Conservation (phyloP, 2,329 filamentous ascomycete species). For the Westerdykella sp. region DNA sequence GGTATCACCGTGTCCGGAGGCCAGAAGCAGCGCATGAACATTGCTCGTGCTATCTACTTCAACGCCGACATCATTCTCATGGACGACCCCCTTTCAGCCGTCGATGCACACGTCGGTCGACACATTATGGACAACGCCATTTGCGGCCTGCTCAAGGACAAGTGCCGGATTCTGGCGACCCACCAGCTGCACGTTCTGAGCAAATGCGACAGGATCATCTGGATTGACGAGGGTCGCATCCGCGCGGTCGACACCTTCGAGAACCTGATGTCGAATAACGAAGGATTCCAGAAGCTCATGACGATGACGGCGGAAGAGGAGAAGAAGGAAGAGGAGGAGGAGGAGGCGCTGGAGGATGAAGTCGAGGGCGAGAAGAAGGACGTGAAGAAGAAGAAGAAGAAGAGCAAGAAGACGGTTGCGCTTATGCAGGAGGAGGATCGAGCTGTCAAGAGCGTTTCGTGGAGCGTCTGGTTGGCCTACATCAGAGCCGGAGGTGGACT, state of each 20-base stretch:
- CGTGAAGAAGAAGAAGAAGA: conserved; percentile 48
- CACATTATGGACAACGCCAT: conserved; percentile 92
- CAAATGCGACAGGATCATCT: conserved; percentile 85
- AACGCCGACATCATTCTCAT: conserved; percentile 57
- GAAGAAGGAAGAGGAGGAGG: conserved; percentile 39
- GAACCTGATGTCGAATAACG: conserved; percentile 73
- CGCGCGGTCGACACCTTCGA: conserved; percentile 83
- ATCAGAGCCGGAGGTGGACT: conserved; percentile 67
- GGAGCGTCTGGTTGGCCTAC: conserved; percentile 73
- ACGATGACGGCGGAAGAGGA: conserved; percentile 66
- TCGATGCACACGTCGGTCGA: conserved; percentile 54
- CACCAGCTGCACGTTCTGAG: conserved; percentile 91
- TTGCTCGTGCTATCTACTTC: conserved; percentile 70
- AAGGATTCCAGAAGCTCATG: conserved; percentile 77
- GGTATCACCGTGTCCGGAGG: conserved; percentile 94
- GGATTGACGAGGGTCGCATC: conserved; percentile 83
- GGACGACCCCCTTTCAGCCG: conserved; percentile 57
- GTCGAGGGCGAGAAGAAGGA: conserved; percentile 49
- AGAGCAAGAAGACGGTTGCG: conserved; percentile 39
- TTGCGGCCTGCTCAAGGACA: conserved; percentile 77
- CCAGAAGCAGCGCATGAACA: conserved; percentile 92
- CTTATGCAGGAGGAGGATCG: conserved; percentile 72
- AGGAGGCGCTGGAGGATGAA: conserved; percentile 47
- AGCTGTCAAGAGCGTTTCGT: conserved; percentile 69
- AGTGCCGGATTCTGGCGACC: conserved; percentile 85